Percentiles rank a stretch among this genome's conserved stretches.
Conservation (phyloP, 1,139 yeast genomes). For the Geotrichum fermentans region DNA sequence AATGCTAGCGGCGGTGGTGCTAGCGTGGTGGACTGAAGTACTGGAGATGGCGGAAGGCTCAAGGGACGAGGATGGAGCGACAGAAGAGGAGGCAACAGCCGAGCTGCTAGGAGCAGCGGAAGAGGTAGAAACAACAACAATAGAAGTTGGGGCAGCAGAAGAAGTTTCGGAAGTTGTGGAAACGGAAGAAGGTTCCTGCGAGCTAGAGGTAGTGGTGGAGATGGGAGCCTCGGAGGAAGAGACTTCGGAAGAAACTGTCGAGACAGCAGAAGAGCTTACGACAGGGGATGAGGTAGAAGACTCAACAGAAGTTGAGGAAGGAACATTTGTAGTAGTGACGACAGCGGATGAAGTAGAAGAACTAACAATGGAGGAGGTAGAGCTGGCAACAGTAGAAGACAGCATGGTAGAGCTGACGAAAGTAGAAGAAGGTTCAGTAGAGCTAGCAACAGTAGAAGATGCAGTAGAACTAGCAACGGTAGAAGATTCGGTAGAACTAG, state of each 20-base stretch:
- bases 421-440: not conserved
- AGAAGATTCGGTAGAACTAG: not conserved
- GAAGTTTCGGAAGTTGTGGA: not conserved
- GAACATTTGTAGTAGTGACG: not conserved
- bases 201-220: slow-evolving; percentile 18
- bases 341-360: not conserved
- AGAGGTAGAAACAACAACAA: slow-evolving; percentile 10
- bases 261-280: not conserved
- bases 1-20: too few species aligned
- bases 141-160: slow-evolving; percentile 11
- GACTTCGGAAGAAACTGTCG: not conserved
- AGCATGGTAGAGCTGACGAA: slow-evolving; percentile 30
- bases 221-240: slow-evolving; percentile 19
- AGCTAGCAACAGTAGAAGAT: not conserved
- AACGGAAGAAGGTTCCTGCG: not conserved
- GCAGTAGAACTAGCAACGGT: not conserved
- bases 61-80: too few species aligned
- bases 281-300: not conserved
- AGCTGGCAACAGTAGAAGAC: slow-evolving; percentile 45
- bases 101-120: slow-evolving; percentile 3
- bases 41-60: too few species aligned
- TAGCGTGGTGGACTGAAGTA: too few species aligned
- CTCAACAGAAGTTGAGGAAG: not conserved
- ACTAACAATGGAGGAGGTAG: not conserved
- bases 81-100: not conserved